A percentile compares a stretch with the other conserved stretches of the same genome.
phyloP scores from a whole-genome alignment of 225 moss, liverwort and hornwort species.

The Bryum argenteum region DNA sequence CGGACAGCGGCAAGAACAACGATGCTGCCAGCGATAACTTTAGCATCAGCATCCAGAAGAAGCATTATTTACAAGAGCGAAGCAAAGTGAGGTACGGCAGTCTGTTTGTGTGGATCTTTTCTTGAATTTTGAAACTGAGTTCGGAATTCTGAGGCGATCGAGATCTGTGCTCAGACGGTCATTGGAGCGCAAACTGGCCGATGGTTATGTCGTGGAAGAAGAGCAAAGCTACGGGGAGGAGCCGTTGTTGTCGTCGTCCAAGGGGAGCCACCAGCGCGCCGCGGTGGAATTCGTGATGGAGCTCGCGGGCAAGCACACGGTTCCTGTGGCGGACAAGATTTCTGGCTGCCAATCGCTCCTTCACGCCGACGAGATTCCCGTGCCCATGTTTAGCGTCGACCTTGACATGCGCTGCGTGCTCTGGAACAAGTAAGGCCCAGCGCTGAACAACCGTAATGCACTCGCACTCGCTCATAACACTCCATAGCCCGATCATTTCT shows the following conservation, averaged over 20 bases:
- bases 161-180: conserved; percentile 17
- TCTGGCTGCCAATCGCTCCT: conserved; percentile 34
- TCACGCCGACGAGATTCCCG: conserved; percentile 55
- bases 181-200: conserved; percentile 33
- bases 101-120: not conserved
- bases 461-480: no score
- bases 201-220: conserved; percentile 20
- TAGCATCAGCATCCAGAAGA: conserved; percentile 23
- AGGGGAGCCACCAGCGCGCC: conserved; percentile 28
- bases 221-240: not conserved
- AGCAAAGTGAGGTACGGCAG: conserved; percentile 11
- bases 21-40: conserved; percentile 18
- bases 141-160: not conserved
- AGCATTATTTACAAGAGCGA: conserved; percentile 25
- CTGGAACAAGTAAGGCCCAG: conserved; percentile 47
- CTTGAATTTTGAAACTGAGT: no score
- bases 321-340: conserved; percentile 28
- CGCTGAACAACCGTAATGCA: no score
- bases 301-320: conserved; percentile 33
- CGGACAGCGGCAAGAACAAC: conserved; percentile 28
- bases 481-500: not conserved
- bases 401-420: conserved; percentile 48
- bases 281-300: conserved; percentile 41
- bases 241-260: not conserved
- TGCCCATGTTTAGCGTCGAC: conserved; percentile 56